phyloP scores from a whole-genome alignment of 2,329 filamentous ascomycete species.

The Coniosporium tulheliwenetii region DNA sequence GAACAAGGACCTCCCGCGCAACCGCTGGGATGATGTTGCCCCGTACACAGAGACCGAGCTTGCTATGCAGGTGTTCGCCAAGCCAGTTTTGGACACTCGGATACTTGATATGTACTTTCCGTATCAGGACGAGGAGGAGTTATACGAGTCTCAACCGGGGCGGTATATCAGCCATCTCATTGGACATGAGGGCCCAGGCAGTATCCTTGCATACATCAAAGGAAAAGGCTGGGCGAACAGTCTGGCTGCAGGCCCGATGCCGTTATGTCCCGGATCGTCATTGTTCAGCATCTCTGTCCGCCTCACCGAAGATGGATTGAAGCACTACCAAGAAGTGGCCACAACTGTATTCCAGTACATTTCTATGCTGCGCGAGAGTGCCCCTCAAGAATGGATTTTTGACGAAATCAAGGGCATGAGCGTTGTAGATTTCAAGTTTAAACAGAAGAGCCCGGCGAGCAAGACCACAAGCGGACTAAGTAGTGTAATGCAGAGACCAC shows the following conservation, averaged over 20 bases:
- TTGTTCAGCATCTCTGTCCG: slow-evolving; percentile 68
- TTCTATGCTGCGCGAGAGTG: slow-evolving; percentile 62
- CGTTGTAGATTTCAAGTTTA: slow-evolving; percentile 90
- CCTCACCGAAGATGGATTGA: slow-evolving; percentile 71
- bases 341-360: slow-evolving; percentile 87
- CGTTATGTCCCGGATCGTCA: slow-evolving; percentile 64
- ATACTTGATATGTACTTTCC: slow-evolving; percentile 70
- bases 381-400: slow-evolving; percentile 85
- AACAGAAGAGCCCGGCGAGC: slow-evolving; percentile 79
- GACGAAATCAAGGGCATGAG: slow-evolving; percentile 81
- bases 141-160: slow-evolving; percentile 68
- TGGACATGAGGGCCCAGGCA: slow-evolving; percentile 84
- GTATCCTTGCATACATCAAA: slow-evolving; percentile 81
- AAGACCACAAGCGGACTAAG: slow-evolving; percentile 76
- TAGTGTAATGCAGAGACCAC: slow-evolving; percentile 78
- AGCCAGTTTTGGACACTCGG: slow-evolving; percentile 79
- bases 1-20: slow-evolving; percentile 62
- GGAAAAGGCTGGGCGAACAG: slow-evolving; percentile 79
- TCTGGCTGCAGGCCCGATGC: slow-evolving; percentile 60
- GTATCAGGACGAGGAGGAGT: slow-evolving; percentile 66
- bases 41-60: slow-evolving; percentile 46
- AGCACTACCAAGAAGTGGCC: slow-evolving; percentile 66
- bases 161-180: slow-evolving; percentile 80
- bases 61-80: slow-evolving; percentile 63
- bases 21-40: slow-evolving; percentile 49